phyloP scores from a whole-genome alignment of 179 eudicot species.

The Corrigiola litoralis region DNA sequence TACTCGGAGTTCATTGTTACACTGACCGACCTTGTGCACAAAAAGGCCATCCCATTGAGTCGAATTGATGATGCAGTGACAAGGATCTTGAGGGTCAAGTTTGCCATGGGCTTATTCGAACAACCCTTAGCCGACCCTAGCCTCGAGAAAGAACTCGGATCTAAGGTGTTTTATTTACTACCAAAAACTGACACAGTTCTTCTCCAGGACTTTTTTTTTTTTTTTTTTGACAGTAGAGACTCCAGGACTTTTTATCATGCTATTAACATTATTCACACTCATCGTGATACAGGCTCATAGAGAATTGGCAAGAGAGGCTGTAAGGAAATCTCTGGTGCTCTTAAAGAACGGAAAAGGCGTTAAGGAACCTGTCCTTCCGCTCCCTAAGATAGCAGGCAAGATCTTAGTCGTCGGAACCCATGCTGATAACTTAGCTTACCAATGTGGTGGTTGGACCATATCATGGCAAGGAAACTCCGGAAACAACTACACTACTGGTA shows the following conservation, averaged over 20 bases:
- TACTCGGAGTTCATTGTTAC: constrained; percentile 18
- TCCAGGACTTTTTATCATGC: not conserved
- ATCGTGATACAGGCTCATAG: constrained; percentile 52
- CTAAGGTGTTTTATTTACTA: constrained; percentile 9
- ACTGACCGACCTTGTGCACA: constrained; percentile 30
- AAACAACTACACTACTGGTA: constrained; percentile 37
- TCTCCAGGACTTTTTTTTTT: not conserved
- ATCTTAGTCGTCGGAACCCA: constrained; percentile 70
- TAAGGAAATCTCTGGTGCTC: constrained; percentile 75
- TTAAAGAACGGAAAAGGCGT: constrained; percentile 67
- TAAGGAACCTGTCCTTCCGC: constrained; percentile 56
- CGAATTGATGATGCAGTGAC: constrained; percentile 44
- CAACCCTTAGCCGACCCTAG: constrained; percentile 53
- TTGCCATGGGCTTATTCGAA: constrained; percentile 71
- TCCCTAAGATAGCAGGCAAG: constrained; percentile 54
- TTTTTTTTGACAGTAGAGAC: not conserved
- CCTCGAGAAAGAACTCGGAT: constrained; percentile 42
- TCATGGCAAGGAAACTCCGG: constrained; percentile 43
- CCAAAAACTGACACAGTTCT: not conserved
- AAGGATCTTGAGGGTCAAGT: constrained; percentile 38
- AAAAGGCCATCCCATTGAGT: constrained; percentile 26
- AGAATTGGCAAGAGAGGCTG: constrained; percentile 80
- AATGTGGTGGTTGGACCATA: constrained; percentile 84
- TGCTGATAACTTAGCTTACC: constrained; percentile 74
- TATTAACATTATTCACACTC: not conserved